phyloP scores from a whole-genome alignment of 306 rosid species.

The Pterocarpus santalinus region DNA sequence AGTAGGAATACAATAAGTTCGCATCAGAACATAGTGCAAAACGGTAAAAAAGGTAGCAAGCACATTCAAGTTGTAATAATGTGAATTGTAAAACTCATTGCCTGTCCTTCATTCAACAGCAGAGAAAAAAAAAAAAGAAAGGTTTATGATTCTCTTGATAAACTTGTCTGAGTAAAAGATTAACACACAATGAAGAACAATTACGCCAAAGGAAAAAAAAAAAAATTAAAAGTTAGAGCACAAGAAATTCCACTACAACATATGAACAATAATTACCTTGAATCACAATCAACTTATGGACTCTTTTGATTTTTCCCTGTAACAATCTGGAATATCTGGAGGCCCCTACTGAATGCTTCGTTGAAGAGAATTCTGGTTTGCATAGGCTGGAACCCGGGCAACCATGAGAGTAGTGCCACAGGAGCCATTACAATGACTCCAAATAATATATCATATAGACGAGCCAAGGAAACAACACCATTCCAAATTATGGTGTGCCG shows the following conservation, averaged over 20 bases:
- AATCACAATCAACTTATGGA: conserved; percentile 46
- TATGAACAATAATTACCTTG: conserved; percentile 50
- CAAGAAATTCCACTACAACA: not conserved
- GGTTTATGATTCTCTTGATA: not conserved
- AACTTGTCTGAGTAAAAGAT: conserved; percentile 16
- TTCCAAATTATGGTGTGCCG: conserved; percentile 67
- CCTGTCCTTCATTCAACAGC: conserved; percentile 16
- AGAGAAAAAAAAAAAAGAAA: not conserved
- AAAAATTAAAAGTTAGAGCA: not conserved
- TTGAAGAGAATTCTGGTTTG: conserved; percentile 90
- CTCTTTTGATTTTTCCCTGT: conserved; percentile 57
- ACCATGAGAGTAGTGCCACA: conserved; percentile 86
- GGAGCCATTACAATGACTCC: conserved; percentile 80
- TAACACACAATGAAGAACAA: not conserved
- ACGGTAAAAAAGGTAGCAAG: not conserved
- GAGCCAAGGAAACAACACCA: conserved; percentile 67
- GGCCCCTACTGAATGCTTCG: conserved; percentile 90
- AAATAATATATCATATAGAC: conserved; percentile 78
- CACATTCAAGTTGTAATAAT: not conserved
- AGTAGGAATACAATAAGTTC: not conserved
- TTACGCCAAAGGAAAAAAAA: not conserved
- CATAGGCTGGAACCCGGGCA: conserved; percentile 92
- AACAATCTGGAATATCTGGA: conserved; percentile 76
- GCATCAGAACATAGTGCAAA: not conserved
- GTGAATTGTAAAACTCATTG: conserved; percentile 13